Base-by-base conservation (phyloP, 192 early-diverging fungal genomes). In the Funneliformis mosseae region DNA sequence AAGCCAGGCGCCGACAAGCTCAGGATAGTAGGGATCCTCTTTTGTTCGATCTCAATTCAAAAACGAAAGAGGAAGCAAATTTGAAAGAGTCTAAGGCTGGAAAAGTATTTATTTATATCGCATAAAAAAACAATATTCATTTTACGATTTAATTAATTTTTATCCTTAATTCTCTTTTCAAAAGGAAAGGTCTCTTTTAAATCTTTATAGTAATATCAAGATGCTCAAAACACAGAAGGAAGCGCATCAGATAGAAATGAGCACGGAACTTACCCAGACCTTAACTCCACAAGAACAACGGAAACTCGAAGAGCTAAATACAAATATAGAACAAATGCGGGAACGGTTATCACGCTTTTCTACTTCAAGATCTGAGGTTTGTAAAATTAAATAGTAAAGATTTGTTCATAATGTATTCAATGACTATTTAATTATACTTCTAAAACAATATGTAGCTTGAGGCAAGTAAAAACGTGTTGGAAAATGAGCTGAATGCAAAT, bases 401-500 rank as follows among this genome's bases (percentile, higher is more conserved):
- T 59, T 61, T 80, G 46, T 59, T 66, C 28, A 38, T 59, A 43
- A 74, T 64, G 81, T 64, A 33, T 33, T 33, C 60, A 80, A 70
- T 28, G 43, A 45, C 43, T 7, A 43, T 45, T 10, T 23, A 60
- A 43, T 71, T 80, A 50, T 16, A 14, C 33, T 84, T 33, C 3
- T 33, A 33, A 33, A 33, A 2, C 33, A 33, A 33, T 33, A 33
- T 33, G 0, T 87, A 95, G 91, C 81, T 94, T 46, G 95, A 95
- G 76, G 84, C 88, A 12, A 86, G 89, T 9, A 95, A 94, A 55
- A 92, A 90, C 60, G 87, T 91, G 21, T 76, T 97, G 12, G 91
- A 94, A 79, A 92, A 91, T 81, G 91, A 93, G 81, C 83, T 97
- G 43, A 83, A 89, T 0, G 87, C 90, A 21, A 94, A 95, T 41